Percentiles rank a stretch among this genome's conserved stretches.
phyloP scores from a whole-genome alignment of 1,139 yeast genomes.

The Geotrichum phurueaensis region DNA sequence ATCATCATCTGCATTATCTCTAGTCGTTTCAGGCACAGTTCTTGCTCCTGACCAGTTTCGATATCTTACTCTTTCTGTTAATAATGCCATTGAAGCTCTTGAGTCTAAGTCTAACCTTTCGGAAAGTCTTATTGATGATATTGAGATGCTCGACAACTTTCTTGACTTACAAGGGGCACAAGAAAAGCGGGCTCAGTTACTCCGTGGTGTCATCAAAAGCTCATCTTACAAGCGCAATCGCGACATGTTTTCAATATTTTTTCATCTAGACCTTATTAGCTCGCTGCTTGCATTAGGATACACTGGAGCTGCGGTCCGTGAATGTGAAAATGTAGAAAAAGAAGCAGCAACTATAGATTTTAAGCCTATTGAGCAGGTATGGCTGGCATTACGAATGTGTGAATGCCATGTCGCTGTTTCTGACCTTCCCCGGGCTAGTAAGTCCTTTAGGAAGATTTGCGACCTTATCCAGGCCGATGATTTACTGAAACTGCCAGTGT shows the following conservation, averaged over 20 bases:
- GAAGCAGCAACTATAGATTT: not conserved
- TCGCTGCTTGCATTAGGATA: constrained; percentile 21
- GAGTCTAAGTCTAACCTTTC: constrained; percentile 4
- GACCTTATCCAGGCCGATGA: constrained; percentile 17
- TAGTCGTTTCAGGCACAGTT: constrained; percentile 14
- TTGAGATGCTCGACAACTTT: constrained; percentile 18
- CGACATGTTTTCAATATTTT: constrained; percentile 9
- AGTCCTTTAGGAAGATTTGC: constrained; percentile 13
- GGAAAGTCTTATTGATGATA: constrained; percentile 9
- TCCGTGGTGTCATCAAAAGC: constrained; percentile 16
- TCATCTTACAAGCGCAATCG: constrained; percentile 3
- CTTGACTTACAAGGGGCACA: constrained; percentile 24
- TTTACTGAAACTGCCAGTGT: constrained; percentile 13
- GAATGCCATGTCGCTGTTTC: constrained; percentile 18
- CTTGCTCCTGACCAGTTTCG: constrained; percentile 17
- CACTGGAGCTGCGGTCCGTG: constrained; percentile 20
- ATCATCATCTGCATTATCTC: constrained; percentile 17
- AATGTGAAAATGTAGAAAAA: constrained; percentile 9
- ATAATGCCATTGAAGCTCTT: constrained; percentile 12
- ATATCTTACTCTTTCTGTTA: constrained; percentile 17
- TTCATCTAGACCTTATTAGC: constrained; percentile 11
- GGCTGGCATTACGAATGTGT: constrained; percentile 18
- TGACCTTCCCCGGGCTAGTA: constrained; percentile 13
- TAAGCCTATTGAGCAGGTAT: constrained; percentile 11
- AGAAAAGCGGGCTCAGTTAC: constrained; percentile 21